phyloP scores from a whole-genome alignment of 495 filamentous ascomycete species.

The Hapsidospora chrysogenum region DNA sequence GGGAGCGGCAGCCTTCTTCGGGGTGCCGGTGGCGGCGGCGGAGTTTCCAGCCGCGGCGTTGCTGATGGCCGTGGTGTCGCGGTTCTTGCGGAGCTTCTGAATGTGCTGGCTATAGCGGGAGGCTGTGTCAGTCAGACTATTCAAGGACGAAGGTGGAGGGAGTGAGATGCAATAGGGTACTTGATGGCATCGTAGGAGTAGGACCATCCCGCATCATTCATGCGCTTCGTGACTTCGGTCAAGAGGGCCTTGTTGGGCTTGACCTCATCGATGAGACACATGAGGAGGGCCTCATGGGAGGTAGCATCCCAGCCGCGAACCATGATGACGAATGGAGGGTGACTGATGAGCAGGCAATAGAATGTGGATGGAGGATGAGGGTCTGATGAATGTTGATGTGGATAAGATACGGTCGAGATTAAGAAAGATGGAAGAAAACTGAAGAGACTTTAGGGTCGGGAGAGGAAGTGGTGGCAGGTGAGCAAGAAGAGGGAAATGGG shows the following conservation, averaged over 20 bases:
- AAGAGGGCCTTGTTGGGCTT: constrained; percentile 4
- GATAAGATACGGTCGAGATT: neutral
- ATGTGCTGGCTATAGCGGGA: constrained; percentile 7
- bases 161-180: constrained; percentile 2
- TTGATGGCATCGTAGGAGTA: constrained; percentile 6
- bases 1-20: neutral
- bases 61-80: neutral
- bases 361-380: too few species aligned
- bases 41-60: neutral
- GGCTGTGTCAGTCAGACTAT: neutral
- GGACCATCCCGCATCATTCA: constrained; percentile 4
- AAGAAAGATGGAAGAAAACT: neutral
- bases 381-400: too few species aligned
- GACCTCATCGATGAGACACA: constrained; percentile 4
- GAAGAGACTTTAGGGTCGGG: neutral
- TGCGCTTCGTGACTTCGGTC: constrained; percentile 1
- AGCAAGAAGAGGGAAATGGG: neutral
- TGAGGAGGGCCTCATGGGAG: constrained; percentile 7
- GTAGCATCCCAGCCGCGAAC: constrained; percentile 6
- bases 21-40: too few species aligned
- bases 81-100: constrained; percentile 8
- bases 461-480: neutral
- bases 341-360: neutral
- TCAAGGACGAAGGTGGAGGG: neutral
- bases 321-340: neutral